Evolutionary conservation across 768 basidiomycete species (phyloP).

Genomic region (Tulasnella sp.): DNA sequence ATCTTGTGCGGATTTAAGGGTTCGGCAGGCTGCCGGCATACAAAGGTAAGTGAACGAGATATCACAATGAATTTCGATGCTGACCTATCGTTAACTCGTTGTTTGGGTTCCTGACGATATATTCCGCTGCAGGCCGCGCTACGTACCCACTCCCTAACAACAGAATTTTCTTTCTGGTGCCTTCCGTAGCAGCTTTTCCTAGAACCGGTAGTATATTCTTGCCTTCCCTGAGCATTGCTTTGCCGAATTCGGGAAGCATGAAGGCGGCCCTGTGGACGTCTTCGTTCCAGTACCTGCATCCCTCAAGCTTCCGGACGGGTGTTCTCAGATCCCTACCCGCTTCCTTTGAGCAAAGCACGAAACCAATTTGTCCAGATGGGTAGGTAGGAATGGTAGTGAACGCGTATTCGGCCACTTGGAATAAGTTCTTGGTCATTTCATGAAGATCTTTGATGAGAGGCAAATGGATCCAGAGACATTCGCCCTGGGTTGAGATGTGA

Average conservation of each 20-base stretch:
- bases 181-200: constrained; percentile 45
- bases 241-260: constrained; percentile 84
- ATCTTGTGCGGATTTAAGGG: constrained; percentile 57
- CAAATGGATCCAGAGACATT: constrained; percentile 91
- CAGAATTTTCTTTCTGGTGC: constrained; percentile 50
- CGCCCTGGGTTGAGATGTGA: constrained; percentile 89
- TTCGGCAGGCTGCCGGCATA: constrained; percentile 59
- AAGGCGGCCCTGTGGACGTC: constrained; percentile 73
- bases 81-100: constrained; percentile 77
- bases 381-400: constrained; percentile 97
- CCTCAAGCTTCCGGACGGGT: constrained; percentile 56
- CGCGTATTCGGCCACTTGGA: constrained; percentile 77
- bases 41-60: not conserved
- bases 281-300: constrained; percentile 75
- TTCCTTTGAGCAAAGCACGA: constrained; percentile 77
- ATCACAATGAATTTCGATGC: constrained; percentile 18
- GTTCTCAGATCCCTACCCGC: constrained; percentile 49
- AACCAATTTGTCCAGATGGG: constrained; percentile 96
- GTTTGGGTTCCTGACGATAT: constrained; percentile 64
- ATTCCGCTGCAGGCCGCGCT: constrained; percentile 92
- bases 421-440: constrained; percentile 54
- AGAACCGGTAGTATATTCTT: constrained; percentile 61
- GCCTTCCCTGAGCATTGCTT: constrained; percentile 57
- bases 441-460: constrained; percentile 68
- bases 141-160: constrained; percentile 93